Conservation (phyloP, 2,329 filamentous ascomycete species). For the Ciborinia camelliae region DNA sequence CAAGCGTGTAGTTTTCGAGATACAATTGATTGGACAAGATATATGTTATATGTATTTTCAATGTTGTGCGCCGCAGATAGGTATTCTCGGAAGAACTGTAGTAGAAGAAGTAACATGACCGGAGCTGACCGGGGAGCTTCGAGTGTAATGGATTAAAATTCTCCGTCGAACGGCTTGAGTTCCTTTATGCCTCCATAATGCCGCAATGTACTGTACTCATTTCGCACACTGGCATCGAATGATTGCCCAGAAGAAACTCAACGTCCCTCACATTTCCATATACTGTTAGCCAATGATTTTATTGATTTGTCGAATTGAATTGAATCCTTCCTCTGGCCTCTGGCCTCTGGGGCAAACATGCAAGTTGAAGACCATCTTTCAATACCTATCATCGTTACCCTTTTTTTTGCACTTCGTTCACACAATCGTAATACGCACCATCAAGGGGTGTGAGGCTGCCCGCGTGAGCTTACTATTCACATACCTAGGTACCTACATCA, state of each 20-base stretch:
- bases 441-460: no score
- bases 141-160: constrained; percentile 29
- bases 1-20: background rate
- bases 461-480: constrained; percentile 15
- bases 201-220: constrained; percentile 10
- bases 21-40: background rate
- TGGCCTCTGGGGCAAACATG: background rate
- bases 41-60: background rate
- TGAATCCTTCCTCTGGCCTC: background rate
- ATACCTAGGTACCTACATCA: no score
- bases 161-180: constrained; percentile 27
- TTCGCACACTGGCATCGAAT: constrained; percentile 2
- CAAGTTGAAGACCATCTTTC: constrained; percentile 2
- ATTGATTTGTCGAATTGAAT: background rate
- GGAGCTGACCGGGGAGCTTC: constrained; percentile 25
- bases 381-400: constrained; percentile 3
- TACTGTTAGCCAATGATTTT: background rate
- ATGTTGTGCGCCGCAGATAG: background rate
- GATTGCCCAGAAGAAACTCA: constrained; percentile 2
- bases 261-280: constrained; percentile 9
- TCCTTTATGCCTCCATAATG: constrained; percentile 24
- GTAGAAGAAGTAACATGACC: constrained; percentile 7
- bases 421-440: constrained; percentile 1
- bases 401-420: background rate
- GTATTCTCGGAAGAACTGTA: background rate